phyloP scores from a whole-genome alignment of 192 early-diverging fungal species.

The Backusella australiensis region DNA sequence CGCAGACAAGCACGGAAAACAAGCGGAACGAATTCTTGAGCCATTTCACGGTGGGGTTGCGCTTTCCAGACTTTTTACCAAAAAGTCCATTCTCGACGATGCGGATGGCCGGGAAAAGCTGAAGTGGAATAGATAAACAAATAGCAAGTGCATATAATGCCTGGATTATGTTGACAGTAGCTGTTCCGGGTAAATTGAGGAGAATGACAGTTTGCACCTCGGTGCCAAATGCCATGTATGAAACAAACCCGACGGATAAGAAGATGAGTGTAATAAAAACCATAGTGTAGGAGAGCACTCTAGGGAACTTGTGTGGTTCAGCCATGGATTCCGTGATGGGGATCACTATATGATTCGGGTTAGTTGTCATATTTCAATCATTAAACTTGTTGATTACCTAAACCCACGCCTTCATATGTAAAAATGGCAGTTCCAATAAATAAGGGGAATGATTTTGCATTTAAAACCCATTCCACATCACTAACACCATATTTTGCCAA shows the following conservation, averaged over 20 bases:
- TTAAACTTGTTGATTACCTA: conserved; percentile 29
- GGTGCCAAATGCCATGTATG: conserved; percentile 80
- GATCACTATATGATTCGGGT: conserved; percentile 32
- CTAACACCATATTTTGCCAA: conserved; percentile 60
- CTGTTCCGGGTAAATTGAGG: conserved; percentile 70
- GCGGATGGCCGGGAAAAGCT: conserved; percentile 82
- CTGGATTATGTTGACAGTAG: conserved; percentile 64
- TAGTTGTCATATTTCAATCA: background rate
- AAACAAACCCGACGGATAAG: conserved; percentile 67
- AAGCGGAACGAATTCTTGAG: conserved; percentile 72
- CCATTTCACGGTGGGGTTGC: conserved; percentile 66
- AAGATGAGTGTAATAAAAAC: conserved; percentile 69
- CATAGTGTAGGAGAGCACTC: conserved; percentile 69
- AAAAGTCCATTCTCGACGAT: conserved; percentile 80
- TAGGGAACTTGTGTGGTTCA: conserved; percentile 73
- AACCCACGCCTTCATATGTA: conserved; percentile 67
- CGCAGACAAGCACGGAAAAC: conserved; percentile 57
- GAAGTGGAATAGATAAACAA: conserved; percentile 82
- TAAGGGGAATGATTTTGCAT: conserved; percentile 75
- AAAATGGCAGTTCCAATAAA: conserved; percentile 94
- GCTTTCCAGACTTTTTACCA: conserved; percentile 61
- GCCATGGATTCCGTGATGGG: conserved; percentile 81
- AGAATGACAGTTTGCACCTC: conserved; percentile 82
- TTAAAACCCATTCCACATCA: conserved; percentile 66
- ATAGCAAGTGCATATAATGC: conserved; percentile 85